A percentile compares a stretch with the other conserved stretches of the same genome.
Evolutionary conservation across 2,329 filamentous ascomycete species (phyloP).

Genomic region (Dothideomycetidae sp.): DNA sequence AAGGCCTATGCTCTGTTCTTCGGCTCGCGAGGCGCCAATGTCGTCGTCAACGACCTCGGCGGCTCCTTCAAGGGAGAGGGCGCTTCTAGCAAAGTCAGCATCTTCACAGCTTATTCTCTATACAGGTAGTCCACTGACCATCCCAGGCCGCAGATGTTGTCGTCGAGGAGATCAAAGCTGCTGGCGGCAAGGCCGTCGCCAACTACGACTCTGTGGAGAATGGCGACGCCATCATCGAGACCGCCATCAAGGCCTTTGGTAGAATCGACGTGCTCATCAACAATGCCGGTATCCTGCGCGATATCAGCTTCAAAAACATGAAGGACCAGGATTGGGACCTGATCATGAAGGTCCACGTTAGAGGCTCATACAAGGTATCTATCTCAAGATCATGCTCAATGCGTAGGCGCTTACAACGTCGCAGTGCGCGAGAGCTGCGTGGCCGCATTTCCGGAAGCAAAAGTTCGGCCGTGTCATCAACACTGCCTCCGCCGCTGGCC

Average conservation of each 20-base stretch:
- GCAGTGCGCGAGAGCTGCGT: conserved; percentile 74
- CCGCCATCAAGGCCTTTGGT: conserved; percentile 65
- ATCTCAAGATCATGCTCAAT: conserved; percentile 4
- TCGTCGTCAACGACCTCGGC: conserved; percentile 94
- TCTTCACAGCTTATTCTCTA: too few relatives aligned
- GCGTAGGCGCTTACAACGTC: conserved; percentile 5
- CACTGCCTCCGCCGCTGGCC: conserved; percentile 86
- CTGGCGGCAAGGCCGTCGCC: conserved; percentile 87
- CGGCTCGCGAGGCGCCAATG: conserved; percentile 76
- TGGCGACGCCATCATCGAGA: conserved; percentile 87
- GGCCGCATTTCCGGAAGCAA: conserved; percentile 96
- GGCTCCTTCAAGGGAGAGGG: conserved; percentile 90
- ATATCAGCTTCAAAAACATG: conserved; percentile 98
- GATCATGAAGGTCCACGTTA: conserved; percentile 82
- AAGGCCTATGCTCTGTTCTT: conserved; percentile 82
- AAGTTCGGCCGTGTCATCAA: conserved; percentile 96
- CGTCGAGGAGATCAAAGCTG: conserved; percentile 68
- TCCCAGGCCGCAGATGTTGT: conserved; percentile 65
- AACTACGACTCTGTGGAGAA: conserved; percentile 95
- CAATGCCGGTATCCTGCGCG: conserved; percentile 90
- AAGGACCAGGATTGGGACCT: conserved; percentile 94
- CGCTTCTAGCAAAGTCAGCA: conserved; percentile 59
- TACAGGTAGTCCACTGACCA: conserved; percentile 6
- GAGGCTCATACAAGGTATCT: conserved; percentile 69
- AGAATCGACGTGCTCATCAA: conserved; percentile 93